A percentile compares a stretch with the other conserved stretches of the same genome.
Evolutionary conservation across 2,329 filamentous ascomycete species (phyloP).

Genomic region (Scleromitrula shiraiana): DNA sequence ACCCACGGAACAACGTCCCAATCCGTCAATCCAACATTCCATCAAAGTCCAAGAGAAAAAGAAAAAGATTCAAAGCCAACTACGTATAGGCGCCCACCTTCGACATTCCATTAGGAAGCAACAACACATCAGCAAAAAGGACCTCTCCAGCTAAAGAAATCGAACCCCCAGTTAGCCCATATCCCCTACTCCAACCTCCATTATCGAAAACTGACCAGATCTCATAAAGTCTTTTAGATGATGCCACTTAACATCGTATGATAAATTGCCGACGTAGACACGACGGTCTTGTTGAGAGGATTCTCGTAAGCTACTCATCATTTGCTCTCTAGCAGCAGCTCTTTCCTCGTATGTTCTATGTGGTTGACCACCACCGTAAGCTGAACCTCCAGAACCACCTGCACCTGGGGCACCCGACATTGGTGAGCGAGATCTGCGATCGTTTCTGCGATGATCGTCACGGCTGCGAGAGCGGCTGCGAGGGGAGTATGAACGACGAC

Average conservation of each 20-base stretch:
- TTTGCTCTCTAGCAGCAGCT: slow-evolving; percentile 76
- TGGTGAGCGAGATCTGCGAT: slow-evolving; percentile 75
- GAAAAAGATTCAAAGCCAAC: slow-evolving; percentile 62
- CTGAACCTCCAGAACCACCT: slow-evolving; percentile 59
- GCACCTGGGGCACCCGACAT: slow-evolving; percentile 64
- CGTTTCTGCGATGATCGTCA: slow-evolving; percentile 68
- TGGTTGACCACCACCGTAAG: slow-evolving; percentile 57
- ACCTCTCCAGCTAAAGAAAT: slow-evolving; percentile 80
- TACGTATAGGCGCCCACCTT: slow-evolving; percentile 97
- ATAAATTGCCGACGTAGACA: slow-evolving; percentile 98
- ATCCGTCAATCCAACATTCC: slow-evolving; percentile 99
- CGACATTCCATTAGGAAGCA: slow-evolving; percentile 99
- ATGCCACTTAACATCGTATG: slow-evolving; percentile 99
- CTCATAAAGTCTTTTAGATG: slow-evolving; percentile 99
- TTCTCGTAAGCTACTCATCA: slow-evolving; percentile 92
- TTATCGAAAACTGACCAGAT: slow-evolving; percentile 64
- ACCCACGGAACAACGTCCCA: slow-evolving; percentile 80
- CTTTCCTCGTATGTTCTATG: slow-evolving; percentile 81
- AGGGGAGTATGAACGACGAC: slow-evolving; percentile 70
- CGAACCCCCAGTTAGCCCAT: slow-evolving; percentile 33
- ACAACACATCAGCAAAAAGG: slow-evolving; percentile 97
- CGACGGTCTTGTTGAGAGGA: slow-evolving; percentile 97
- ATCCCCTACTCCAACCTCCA: slow-evolving; percentile 20
- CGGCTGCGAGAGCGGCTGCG: slow-evolving; percentile 71
- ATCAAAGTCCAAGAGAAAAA: slow-evolving; percentile 52